Base-by-base conservation (phyloP, 176 grass and related monocot species). In the Hsuehochloa calcarea region DNA sequence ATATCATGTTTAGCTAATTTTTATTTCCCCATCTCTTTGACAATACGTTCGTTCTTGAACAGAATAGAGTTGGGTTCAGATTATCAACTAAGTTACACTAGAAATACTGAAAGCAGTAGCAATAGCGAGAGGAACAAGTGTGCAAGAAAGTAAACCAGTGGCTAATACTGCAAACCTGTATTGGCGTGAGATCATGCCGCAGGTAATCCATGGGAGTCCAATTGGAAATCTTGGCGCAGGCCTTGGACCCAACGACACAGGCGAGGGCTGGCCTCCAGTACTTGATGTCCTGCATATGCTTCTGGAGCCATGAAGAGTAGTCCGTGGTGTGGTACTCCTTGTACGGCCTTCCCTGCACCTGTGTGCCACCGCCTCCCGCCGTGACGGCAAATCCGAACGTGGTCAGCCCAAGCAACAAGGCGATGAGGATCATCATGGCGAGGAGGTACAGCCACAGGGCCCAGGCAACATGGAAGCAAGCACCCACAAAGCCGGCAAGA, bases 201-300 rank as follows among this genome's bases (percentile, higher is more conserved):
- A 98, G 87, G 68, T 98, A 98, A 56, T 98, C 96, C 82, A 95
- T 77, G 40, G 96, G 96, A 20, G 93, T 92, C 87, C 93, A 98
- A 8, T 79, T 78, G 25, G 86, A 26, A 65, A 98, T 98, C 80
- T 95, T 90, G 71, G 65, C 52, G 34, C 96, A 98, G 22, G 96
- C 68, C 72, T 90, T 93, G 40, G 96, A 95, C 1, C 93, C 96
- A 8, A 92, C 96, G 1, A 95, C 89, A 34, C 96, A 98, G 46
- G 89, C 84, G 43, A 93, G 89, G 0, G 93, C 96, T 1, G 96
- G 90, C 49, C 75, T 84, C 96, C 96, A 95, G 87, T 93, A 88
- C 75, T 66, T 82, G 5, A 13, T 35, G 16, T 98, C 85, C 73
- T 89, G 70, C 41, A 95, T 87, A 74, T 82, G 87, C 27, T 87